phyloP scores from a whole-genome alignment of 1,139 yeast species.

The Sugiyamaella paludigena region DNA sequence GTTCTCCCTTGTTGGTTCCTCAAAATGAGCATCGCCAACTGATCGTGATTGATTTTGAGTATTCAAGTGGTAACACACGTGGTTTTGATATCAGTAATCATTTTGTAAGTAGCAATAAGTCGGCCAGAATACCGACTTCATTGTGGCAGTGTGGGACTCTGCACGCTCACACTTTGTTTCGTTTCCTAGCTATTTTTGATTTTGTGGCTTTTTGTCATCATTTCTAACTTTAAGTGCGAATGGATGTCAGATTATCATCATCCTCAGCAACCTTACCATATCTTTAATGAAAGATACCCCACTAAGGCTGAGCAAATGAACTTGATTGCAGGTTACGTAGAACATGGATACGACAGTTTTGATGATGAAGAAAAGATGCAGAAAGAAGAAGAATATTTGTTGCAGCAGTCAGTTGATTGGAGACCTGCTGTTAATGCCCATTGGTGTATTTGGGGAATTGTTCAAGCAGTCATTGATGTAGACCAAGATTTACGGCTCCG shows the following conservation, averaged over 20 bases:
- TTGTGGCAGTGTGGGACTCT: no score
- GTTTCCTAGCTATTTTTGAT: no score
- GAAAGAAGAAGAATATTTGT: conserved; percentile 55
- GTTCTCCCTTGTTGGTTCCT: conserved; percentile 42
- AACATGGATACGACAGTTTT: conserved; percentile 38
- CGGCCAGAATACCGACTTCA: no score
- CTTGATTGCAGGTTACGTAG: conserved; percentile 69
- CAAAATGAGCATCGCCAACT: conserved; percentile 64
- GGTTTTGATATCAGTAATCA: conserved; percentile 91
- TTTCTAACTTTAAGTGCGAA: conserved; percentile 47
- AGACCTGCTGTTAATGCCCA: conserved; percentile 72
- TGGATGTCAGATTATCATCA: conserved; percentile 96
- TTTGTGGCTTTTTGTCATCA: neutral
- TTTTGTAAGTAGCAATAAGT: conserved; percentile 19
- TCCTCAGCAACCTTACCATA: conserved; percentile 56
- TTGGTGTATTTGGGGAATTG: conserved; percentile 93
- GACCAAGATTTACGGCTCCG: conserved; percentile 26
- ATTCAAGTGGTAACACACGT: conserved; percentile 89
- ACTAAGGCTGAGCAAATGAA: conserved; percentile 63
- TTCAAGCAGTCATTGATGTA: conserved; percentile 50
- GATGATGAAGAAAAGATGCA: conserved; percentile 44
- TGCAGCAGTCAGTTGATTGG: conserved; percentile 72
- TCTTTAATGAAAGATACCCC: conserved; percentile 63
- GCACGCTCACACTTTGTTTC: no score
- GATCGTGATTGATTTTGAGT: conserved; percentile 95